Evolutionary conservation across 805 yeast species (phyloP), one percentile per base, ranked within the genome.

Genomic region (Starmera dryadoides): DNA sequence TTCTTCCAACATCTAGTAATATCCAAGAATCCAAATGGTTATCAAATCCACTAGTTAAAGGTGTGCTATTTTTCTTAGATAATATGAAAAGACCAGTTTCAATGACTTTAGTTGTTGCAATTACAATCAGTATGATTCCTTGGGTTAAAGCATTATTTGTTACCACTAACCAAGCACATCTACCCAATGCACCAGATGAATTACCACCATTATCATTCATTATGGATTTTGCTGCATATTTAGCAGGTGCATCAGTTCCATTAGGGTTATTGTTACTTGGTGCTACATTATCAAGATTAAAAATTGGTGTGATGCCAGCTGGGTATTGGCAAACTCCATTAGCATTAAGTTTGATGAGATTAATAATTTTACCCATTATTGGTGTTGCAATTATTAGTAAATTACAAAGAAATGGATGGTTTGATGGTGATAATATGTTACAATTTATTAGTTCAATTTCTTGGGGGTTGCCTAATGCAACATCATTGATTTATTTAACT

Each of bases 241-340:
- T 93, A 4, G 96, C 95, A 0, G 77, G 79, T 3, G 96, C 97
- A 0, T 79, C 86, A 33, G 98, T 91, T 26, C 98, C 97, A 2
- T 64, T 87, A 40, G 98, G 98, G 5, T 67, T 91, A 42, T 58
- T 87, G 37, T 57, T 93, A 36, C 60, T 93, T 20, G 98, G 98
- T 1, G 95, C 91, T 4, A 88, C 96, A 6, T 77, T 91, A 34
- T 84, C 96, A 2, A 65, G 96, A 37, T 68, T 91, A 34, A 64
- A 75, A 42, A 63, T 87, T 29, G 73, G 71, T 12, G 57, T 68
- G 17, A 64, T 89, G 56, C 38, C 42, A 5, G 28, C 36, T 16
- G 38, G 43, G n/a, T 46, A 42, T 23, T 43, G 53, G 46, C 23
- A 42, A 3, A 75, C 91, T 0, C 83, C 91, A 1, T 54, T 77